Evolutionary conservation across 1,284 basidiomycete genomes (phyloP), one percentile per base, ranked within the genome.

Genomic region (Puccinia triticina): DNA sequence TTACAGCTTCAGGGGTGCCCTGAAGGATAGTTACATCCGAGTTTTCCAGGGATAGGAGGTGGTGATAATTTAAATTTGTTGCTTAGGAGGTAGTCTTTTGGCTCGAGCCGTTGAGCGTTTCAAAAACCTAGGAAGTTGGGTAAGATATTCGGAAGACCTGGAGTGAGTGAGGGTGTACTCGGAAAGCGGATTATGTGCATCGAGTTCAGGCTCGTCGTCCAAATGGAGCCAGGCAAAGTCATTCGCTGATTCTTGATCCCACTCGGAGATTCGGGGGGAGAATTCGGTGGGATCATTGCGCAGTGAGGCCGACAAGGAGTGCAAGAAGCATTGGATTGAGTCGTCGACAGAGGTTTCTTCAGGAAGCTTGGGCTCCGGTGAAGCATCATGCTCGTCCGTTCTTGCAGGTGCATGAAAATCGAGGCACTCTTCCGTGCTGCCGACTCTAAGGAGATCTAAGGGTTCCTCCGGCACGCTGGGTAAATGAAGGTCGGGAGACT

Each of bases 241-340:
- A 8, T 26, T 55, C 4, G 18, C 7, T 12, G 73, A 43, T 43
- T 75, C 50, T 59, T n/a, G 37, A 46, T 75, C 55, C 73, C 50
- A 75, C 16, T 75, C 55, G 21, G 55, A 75, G 14, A 59, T 18
- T 2, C 37, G 50, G 34, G 73, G 73, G 12, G 73, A 75, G 37
- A 75, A 75, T n/a, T 75, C 73, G 32, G 73, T 75, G 3, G 73
- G 73, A 29, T 75, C 73, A 18, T 16, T 46, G 10, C 73, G 50
- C 16, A 75, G 40, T 43, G 34, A 40, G 10, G 55, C 32, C 14
- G 73, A 75, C 40, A 75, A 57, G 1, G 18, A 11, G 23, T 21
- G 21, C 18, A 75, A 26, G 14, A 75, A 75, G n/a, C 18, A 11
- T 40, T 57, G 34, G 55, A 61, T 61, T 0, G 73, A 40, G 21